Evolutionary conservation across 2,329 filamentous ascomycete genomes (phyloP).

Genomic region (Clonostachys byssicola): DNA sequence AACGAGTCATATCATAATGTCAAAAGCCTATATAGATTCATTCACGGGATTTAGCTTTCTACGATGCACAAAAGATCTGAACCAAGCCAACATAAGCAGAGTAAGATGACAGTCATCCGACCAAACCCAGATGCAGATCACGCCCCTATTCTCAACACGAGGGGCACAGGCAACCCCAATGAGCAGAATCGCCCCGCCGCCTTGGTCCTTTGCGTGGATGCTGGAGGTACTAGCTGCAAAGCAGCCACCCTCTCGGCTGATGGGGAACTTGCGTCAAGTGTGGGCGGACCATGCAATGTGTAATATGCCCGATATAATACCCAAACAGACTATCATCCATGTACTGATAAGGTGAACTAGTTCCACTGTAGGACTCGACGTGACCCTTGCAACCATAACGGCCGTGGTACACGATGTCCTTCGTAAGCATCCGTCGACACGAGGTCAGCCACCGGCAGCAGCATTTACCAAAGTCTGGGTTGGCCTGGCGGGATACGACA

Average conservation of each 20-base stretch:
- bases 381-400: constrained; percentile 15
- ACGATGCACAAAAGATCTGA: too few species aligned
- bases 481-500: constrained; percentile 31
- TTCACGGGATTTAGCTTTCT: too few species aligned
- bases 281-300: constrained; percentile 1
- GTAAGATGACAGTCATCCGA: too few species aligned
- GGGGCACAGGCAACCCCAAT: too few species aligned
- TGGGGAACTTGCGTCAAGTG: constrained; percentile 11
- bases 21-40: too few species aligned
- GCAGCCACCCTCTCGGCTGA: constrained; percentile 21
- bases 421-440: constrained; percentile 4
- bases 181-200: constrained; percentile 5
- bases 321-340: constrained; percentile 1
- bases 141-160: too few species aligned
- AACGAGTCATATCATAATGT: too few species aligned
- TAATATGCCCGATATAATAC: constrained; percentile 19
- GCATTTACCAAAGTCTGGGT: constrained; percentile 26
- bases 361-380: constrained; percentile 16
- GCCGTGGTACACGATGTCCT: constrained; percentile 15
- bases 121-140: too few species aligned
- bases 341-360: constrained; percentile 4
- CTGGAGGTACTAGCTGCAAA: constrained; percentile 34
- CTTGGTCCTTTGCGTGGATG: constrained; percentile 30
- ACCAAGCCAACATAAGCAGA: too few species aligned
- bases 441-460: neutral